Evolutionary conservation across 1,284 basidiomycete species (phyloP).

Genomic region (Marasmius sp.): DNA sequence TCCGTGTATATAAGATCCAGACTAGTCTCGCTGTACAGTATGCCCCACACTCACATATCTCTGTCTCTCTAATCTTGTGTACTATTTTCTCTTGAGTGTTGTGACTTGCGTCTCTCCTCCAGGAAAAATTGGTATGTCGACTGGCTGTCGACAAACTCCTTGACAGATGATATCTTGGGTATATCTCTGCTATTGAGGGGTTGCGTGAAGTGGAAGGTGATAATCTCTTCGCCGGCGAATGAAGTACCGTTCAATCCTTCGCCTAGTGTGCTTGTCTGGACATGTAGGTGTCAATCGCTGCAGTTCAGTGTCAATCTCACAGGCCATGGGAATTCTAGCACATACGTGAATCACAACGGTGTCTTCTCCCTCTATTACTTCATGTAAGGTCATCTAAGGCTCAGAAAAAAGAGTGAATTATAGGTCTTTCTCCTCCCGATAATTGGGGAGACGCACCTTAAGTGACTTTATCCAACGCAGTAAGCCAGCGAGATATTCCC

Average conservation of each 20-base stretch:
- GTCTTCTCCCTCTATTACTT: slow-evolving; percentile 33
- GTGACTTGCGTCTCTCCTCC: slow-evolving; percentile 27
- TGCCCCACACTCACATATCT: background rate
- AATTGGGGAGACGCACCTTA: slow-evolving; percentile 20
- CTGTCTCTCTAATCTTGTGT: background rate
- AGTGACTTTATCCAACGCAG: slow-evolving; percentile 26
- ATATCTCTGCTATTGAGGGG: slow-evolving; percentile 16
- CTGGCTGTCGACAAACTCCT: slow-evolving; percentile 36
- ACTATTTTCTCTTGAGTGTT: too few relatives aligned
- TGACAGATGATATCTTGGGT: slow-evolving; percentile 32
- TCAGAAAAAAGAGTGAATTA: background rate
- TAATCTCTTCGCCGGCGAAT: slow-evolving; percentile 33
- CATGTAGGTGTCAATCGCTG: background rate
- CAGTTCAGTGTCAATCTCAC: background rate
- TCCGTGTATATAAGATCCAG: background rate
- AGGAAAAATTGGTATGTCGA: slow-evolving; percentile 28
- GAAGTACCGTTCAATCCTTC: slow-evolving; percentile 26
- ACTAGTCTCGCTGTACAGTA: background rate
- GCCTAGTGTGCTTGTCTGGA: slow-evolving; percentile 27
- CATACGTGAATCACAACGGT: slow-evolving; percentile 33
- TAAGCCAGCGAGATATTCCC: slow-evolving; percentile 28
- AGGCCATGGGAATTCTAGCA: slow-evolving; percentile 4
- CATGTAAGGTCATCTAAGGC: slow-evolving; percentile 29
- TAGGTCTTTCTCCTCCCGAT: background rate
- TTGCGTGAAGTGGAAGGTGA: slow-evolving; percentile 30